Evolutionary conservation across 2,329 filamentous ascomycete species (phyloP).

Genomic region (Penicillium sp.): DNA sequence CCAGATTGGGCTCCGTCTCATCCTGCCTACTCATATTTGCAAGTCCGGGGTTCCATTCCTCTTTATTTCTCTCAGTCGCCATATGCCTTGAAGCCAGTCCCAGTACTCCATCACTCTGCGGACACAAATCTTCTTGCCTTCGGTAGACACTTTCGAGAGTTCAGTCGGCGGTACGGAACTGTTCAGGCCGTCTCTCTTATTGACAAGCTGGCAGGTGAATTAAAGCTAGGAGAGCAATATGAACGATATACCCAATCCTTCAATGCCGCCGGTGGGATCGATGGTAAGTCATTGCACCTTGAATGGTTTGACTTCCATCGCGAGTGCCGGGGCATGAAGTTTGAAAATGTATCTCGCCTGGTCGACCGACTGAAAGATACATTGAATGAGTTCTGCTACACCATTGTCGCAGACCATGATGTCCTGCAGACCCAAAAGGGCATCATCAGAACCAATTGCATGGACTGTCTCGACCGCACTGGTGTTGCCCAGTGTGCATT

Average conservation of each 20-base stretch:
- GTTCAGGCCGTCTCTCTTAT: conserved; percentile 81
- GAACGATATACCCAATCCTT: conserved; percentile 64
- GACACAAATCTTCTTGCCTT: conserved; percentile 77
- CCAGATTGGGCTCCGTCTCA: conserved; percentile 60
- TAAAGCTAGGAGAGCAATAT: conserved; percentile 74
- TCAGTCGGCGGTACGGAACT: conserved; percentile 68
- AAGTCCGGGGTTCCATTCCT: conserved; percentile 86
- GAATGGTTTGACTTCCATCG: conserved; percentile 98
- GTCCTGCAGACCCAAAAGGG: conserved; percentile 61
- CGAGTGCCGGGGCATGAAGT: conserved; percentile 93
- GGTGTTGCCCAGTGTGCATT: conserved; percentile 95
- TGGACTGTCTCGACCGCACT: conserved; percentile 96
- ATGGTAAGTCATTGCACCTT: conserved; percentile 60
- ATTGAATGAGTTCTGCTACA: conserved; percentile 71
- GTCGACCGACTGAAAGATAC: conserved; percentile 66
- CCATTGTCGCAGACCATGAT: conserved; percentile 53
- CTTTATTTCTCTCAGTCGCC: conserved; percentile 94
- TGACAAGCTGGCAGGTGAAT: conserved; percentile 82
- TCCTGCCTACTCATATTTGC: conserved; percentile 78
- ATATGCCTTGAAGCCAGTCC: conserved; percentile 86
- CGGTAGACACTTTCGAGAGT: conserved; percentile 70
- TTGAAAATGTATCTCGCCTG: conserved; percentile 85
- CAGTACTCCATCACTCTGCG: conserved; percentile 74
- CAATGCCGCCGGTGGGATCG: conserved; percentile 60
- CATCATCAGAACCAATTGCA: conserved; percentile 91